Conservation (phyloP, 208 protist genomes). For the Crithidia brevicula region DNA sequence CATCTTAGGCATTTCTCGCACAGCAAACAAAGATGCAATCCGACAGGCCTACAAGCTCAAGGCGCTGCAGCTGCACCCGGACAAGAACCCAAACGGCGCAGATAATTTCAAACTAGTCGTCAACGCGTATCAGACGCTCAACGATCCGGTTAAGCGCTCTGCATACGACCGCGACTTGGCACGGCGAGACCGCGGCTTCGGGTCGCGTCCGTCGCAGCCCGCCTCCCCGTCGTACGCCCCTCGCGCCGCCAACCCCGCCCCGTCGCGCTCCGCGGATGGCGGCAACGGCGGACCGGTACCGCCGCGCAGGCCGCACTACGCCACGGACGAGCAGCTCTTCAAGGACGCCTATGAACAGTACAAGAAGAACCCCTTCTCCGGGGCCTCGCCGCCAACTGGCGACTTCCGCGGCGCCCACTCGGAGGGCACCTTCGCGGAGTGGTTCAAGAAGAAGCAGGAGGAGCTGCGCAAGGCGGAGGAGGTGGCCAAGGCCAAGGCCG, state of each 20-base stretch:
- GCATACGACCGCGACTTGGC: slow-evolving; percentile 76
- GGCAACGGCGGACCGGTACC: neutral
- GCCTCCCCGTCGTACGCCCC: slow-evolving; percentile 9
- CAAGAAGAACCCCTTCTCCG: slow-evolving; percentile 55
- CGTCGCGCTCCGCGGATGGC: slow-evolving; percentile 5
- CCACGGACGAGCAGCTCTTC: slow-evolving; percentile 78
- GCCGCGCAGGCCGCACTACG: slow-evolving; percentile 40
- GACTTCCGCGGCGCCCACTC: slow-evolving; percentile 48
- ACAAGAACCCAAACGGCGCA: slow-evolving; percentile 91
- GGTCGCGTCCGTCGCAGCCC: slow-evolving; percentile 1
- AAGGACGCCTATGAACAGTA: slow-evolving; percentile 85
- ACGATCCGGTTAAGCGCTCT: slow-evolving; percentile 66
- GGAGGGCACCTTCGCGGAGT: slow-evolving; percentile 76
- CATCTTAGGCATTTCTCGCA: slow-evolving; percentile 70
- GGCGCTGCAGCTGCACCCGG: slow-evolving; percentile 84
- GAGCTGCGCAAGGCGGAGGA: slow-evolving; percentile 77
- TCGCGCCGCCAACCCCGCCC: slow-evolving; percentile 1
- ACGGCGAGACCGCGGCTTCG: slow-evolving; percentile 48
- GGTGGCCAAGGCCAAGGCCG: slow-evolving; percentile 67
- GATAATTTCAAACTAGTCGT: slow-evolving; percentile 80
- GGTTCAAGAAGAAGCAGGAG: slow-evolving; percentile 87
- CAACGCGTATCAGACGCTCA: slow-evolving; percentile 84
- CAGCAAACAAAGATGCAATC: slow-evolving; percentile 79
- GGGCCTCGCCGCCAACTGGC: slow-evolving; percentile 11
- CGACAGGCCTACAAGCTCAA: slow-evolving; percentile 85